Conservation (phyloP, 1,284 basidiomycete species). For the Ustilago tritici region DNA sequence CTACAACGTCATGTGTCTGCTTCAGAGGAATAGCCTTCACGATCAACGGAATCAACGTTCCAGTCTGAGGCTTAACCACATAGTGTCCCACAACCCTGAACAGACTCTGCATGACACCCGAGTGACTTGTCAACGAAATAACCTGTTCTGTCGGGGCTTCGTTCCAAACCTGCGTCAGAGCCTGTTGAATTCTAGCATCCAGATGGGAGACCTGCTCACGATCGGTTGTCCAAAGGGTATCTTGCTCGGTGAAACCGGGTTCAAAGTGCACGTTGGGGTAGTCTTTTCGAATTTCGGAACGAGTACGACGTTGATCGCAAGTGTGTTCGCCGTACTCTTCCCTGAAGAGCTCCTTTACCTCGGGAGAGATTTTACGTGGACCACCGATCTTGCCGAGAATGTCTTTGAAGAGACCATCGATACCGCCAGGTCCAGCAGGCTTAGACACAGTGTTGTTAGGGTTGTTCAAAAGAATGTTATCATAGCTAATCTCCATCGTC, state of each 20-base stretch:
- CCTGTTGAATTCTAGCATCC: slow-evolving; percentile 32
- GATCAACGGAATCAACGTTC: slow-evolving; percentile 51
- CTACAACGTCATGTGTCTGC: not conserved
- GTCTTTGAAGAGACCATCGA: slow-evolving; percentile 3
- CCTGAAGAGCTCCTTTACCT: slow-evolving; percentile 41
- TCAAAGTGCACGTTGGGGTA: slow-evolving; percentile 46
- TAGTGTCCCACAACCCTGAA: slow-evolving; percentile 41
- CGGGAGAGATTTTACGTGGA: not conserved
- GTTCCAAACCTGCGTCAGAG: slow-evolving; percentile 36
- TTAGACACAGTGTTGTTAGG: slow-evolving; percentile 9
- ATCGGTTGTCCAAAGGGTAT: slow-evolving; percentile 35
- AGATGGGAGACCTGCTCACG: slow-evolving; percentile 30
- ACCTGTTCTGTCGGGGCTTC: slow-evolving; percentile 37
- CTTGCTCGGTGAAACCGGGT: slow-evolving; percentile 24
- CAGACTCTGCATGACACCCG: slow-evolving; percentile 54
- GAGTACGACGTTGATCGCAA: slow-evolving; percentile 46
- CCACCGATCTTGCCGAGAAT: slow-evolving; percentile 3
- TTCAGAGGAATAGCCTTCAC: slow-evolving; percentile 52
- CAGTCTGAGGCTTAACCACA: slow-evolving; percentile 40
- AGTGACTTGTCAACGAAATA: slow-evolving; percentile 46
- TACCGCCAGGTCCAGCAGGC: not conserved
- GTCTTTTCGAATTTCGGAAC: slow-evolving; percentile 19
- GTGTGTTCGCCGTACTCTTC: slow-evolving; percentile 56
- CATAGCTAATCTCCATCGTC: slow-evolving; percentile 48
- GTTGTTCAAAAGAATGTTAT: slow-evolving; percentile 34